Evolutionary conservation across 2,329 filamentous ascomycete genomes (phyloP), one percentile per base, ranked within the genome.

Genomic region (Neurospora sp.): DNA sequence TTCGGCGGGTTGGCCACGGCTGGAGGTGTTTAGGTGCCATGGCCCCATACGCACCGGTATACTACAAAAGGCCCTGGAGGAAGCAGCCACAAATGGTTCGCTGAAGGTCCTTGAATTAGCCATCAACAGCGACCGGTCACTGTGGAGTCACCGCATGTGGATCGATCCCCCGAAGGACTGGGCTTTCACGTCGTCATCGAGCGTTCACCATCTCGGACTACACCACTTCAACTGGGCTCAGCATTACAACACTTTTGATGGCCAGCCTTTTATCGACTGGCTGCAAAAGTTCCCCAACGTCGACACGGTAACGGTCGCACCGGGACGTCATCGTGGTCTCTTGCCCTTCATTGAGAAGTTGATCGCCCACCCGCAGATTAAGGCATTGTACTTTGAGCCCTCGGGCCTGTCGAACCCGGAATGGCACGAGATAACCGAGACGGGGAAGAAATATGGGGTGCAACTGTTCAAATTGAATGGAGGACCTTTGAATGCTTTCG

Each of bases 181-280:
- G 5, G 23, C 28, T 17, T 75, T 73, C 58, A 66, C 71, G 17
- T 8, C 19, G 9, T 71, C 70, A 3, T 69, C 72, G 2, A 71
- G 58, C 62, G 40, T 76, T 10, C 69, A 70, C 68, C 73, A 72
- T 28, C 66, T 76, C 10, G 75, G 74, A 1, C 68, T 76, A 5
- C 67, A 69, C 70, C 28, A 72, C 69, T 76, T 76, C 70, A 75
- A 75, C 70, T 76, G 69, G 66, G 40, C 43, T 17, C 19, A 43
- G 13, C 23, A 69, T 68, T 62, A 46, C 15, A 40, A 5, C 4
- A 23, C 4, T 11, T 73, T 76, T 66, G 66, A 73, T 69, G 74
- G 72, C 66, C 40, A 72, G 46, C 74, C 74, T 33, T 73, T 76
- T 28, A 23, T 76, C n/a, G 70, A 72, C 38, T 76, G 71, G 71